Evolutionary conservation across 805 yeast species (phyloP).

Genomic region (Clavispora fructus): DNA sequence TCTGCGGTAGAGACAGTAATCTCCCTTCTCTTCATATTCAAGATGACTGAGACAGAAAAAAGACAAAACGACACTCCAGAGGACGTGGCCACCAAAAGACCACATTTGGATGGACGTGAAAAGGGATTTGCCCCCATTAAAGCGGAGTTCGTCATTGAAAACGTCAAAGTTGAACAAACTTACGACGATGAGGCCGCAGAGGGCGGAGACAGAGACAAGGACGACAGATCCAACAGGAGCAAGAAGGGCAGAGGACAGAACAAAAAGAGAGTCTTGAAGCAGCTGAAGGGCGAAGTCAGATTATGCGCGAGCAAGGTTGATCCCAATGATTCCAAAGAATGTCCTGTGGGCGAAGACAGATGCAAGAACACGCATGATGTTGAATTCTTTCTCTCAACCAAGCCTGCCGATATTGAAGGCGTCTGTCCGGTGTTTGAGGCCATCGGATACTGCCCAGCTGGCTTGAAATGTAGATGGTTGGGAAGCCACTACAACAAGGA

Average conservation of each 20-base stretch:
- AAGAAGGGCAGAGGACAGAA: constrained; percentile 73
- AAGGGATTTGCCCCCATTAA: constrained; percentile 77
- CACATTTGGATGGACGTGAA: constrained; percentile 9
- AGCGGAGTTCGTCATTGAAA: constrained; percentile 56
- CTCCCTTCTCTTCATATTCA: neutral
- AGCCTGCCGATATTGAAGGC: constrained; percentile 70
- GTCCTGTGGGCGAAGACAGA: constrained; percentile 60
- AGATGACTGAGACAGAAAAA: constrained; percentile 12
- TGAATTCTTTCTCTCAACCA: constrained; percentile 53
- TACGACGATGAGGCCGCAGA: constrained; percentile 43
- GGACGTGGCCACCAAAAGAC: constrained; percentile 15
- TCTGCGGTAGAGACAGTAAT: neutral
- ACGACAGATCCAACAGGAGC: constrained; percentile 26
- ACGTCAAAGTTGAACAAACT: constrained; percentile 38
- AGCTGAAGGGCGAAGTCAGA: constrained; percentile 56
- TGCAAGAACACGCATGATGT: constrained; percentile 81
- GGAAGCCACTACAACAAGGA: constrained; percentile 57
- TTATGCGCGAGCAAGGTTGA: constrained; percentile 63
- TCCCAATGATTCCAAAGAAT: constrained; percentile 42
- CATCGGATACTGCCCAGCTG: constrained; percentile 88
- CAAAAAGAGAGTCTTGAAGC: constrained; percentile 72
- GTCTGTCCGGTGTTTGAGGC: constrained; percentile 78
- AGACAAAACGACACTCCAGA: constrained; percentile 15
- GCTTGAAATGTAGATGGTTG: constrained; percentile 90
- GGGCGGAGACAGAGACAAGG: constrained; percentile 34